phyloP scores from a whole-genome alignment of 495 filamentous ascomycete species.

The Chaetomidium leptoderma region DNA sequence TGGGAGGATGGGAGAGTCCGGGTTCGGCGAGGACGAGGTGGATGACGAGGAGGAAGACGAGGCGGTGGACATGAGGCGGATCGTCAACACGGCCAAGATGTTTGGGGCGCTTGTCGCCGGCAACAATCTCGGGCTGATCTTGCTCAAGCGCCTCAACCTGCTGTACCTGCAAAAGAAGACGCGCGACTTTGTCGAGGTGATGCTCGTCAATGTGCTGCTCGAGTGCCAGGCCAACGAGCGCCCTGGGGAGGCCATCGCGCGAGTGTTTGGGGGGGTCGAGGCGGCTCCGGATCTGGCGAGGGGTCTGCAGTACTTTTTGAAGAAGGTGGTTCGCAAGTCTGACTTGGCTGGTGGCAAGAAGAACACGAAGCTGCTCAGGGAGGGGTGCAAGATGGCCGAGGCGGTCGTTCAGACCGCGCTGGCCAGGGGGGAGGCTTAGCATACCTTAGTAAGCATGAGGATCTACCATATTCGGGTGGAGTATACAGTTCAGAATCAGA shows the following conservation, averaged over 20 bases:
- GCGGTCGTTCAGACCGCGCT: conserved; percentile 53
- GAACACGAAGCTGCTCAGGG: conserved; percentile 60
- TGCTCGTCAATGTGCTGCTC: conserved; percentile 70
- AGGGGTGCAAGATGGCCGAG: conserved; percentile 64
- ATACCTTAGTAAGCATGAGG: conserved; percentile 10
- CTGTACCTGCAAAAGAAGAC: conserved; percentile 72
- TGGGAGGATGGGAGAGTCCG: conserved; percentile 72
- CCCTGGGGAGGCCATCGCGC: conserved; percentile 48
- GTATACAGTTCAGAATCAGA: background rate
- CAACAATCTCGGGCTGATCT: conserved; percentile 56
- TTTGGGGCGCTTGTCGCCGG: conserved; percentile 71
- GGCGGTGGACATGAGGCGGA: conserved; percentile 51
- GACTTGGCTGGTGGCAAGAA: conserved; percentile 60
- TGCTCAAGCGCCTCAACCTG: conserved; percentile 74
- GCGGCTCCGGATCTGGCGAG: conserved; percentile 60
- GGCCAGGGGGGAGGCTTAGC: conserved; percentile 30
- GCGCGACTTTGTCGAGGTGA: conserved; percentile 69
- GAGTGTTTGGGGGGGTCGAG: conserved; percentile 59
- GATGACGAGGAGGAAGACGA: conserved; percentile 50
- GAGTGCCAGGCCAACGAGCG: conserved; percentile 42
- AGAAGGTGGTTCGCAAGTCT: conserved; percentile 68
- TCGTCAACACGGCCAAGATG: conserved; percentile 89
- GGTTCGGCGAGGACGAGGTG: conserved; percentile 51
- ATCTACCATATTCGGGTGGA: too few relatives aligned
- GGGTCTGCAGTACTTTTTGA: conserved; percentile 73